Evolutionary conservation across 805 yeast species (phyloP), one percentile per base, ranked within the genome.

Genomic region (Tetrapisispora phaffii): DNA sequence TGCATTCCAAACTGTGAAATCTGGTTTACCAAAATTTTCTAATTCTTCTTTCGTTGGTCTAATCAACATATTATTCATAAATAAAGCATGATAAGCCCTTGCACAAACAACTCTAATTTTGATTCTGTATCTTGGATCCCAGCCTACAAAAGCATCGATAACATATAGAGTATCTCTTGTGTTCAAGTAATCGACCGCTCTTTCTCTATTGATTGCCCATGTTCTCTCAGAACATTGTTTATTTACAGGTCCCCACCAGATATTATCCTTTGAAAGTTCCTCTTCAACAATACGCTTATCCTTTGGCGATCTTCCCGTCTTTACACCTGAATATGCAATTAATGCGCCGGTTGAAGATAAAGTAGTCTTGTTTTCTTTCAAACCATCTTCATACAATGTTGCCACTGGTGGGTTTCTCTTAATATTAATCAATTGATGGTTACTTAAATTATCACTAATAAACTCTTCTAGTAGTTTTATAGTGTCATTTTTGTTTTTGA

Each of bases 231-330:
- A 83, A 57, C 90, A 89, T 70, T 90, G 85, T 71, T 85, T 87
- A 74, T 90, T 90, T 55, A 90, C 98, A 2, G 97, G 97, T 22
- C 98, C 98, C 98, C 98, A 90, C 98, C 98, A 90, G 57, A 90
- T 79, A 61, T 89, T 73, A 47, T 85, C 76, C 49, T 76, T 69
- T 34, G 96, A 87, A 42, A 93, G 75, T 57, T 78, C 83, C 73
- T 93, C 97, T 59, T 89, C 97, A 51, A 90, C 97, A 66, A 90
- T 86, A 72, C 98, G 85, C 70, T 90, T 90, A 72, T 90, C 98
- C 73, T 85, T 85, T 65, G 98, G 98, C 31, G 97, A 90, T 71
- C 98, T 83, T 60, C 98, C 98, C 45, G 97, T 90, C 72, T 90
- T 90, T 54, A 78, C 72, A 62, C 98, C 98, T 19, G 96, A 87